These are phyloP conservation scores for sorghum (Sorghum bicolor) DNA, from an alignment of 176 grass and related monocot genomes.

Conservation along the genomic window DNA sequence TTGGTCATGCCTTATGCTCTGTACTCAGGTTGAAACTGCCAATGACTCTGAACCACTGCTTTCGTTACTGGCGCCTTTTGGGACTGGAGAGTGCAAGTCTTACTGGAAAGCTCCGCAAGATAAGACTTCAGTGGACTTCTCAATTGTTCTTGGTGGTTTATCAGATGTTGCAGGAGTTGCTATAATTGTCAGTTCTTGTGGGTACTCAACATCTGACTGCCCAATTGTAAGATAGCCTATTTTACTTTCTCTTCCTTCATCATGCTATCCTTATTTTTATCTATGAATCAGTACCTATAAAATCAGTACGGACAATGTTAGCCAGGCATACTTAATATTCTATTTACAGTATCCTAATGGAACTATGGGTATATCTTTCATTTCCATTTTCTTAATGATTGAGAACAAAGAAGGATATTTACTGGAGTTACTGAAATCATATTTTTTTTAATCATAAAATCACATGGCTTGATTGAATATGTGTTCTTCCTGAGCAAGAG, in stretches of 20 bases:
- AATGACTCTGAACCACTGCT: slow-evolving; percentile 67
- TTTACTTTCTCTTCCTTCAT: slow-evolving; percentile 12
- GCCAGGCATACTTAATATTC: neutral
- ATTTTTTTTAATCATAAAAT: slow-evolving; percentile 15
- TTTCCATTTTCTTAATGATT: slow-evolving; percentile 11
- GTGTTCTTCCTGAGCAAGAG: neutral
- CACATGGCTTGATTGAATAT: slow-evolving; percentile 9
- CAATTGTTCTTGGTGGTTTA: slow-evolving; percentile 85
- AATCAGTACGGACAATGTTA: neutral
- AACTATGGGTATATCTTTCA: neutral
- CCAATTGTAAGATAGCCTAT: slow-evolving; percentile 70
- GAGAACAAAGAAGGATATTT: neutral
- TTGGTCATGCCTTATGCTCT: slow-evolving; percentile 13
- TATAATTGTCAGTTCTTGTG: slow-evolving; percentile 86
- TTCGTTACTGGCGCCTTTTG: slow-evolving; percentile 82
- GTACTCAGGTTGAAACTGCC: slow-evolving; percentile 69
- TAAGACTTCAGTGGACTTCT: slow-evolving; percentile 68
- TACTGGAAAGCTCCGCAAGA: slow-evolving; percentile 86
- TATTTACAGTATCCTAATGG: too few species aligned
- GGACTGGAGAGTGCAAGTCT: slow-evolving; percentile 50
- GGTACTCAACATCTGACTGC: slow-evolving; percentile 77
- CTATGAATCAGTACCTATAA: too few species aligned
- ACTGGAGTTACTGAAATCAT: neutral
- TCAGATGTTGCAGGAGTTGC: slow-evolving; percentile 91
- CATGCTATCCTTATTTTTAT: slow-evolving; percentile 20